Evolutionary conservation across 2,329 filamentous ascomycete genomes (phyloP), one percentile per base, ranked within the genome.

Genomic region (Anisogramma anomala): DNA sequence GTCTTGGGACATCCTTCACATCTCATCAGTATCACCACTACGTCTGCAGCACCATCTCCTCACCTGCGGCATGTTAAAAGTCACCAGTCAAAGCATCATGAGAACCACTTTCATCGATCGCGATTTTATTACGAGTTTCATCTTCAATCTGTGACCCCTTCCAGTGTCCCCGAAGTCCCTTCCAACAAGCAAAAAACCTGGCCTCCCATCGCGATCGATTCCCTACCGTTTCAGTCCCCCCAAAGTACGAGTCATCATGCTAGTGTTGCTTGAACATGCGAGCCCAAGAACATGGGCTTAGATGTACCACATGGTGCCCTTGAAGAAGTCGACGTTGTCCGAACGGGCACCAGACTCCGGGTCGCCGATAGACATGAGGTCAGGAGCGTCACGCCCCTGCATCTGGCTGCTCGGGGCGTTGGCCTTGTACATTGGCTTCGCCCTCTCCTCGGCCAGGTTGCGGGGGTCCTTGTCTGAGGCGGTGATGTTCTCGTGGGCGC

Each of bases 401-500:
- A 23, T 6, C 52, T 53, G 10, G 51, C 47, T 10, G 51, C 53
- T 0, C n/a, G 48, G 28, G 15, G 19, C 38, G 5, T 50, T 22
- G 7, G 40, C 35, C 46, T 59, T 59, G n/a, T 50, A 52, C 20
- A 57, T 43, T 6, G 32, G 64, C 58, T 9, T 65, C 64, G 50
- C 38, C 59, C 32, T 45, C 30, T 30, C 14, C 10, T 40, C 11
- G 13, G 18, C 17, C 3, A 18, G 11, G 28, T 26, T 10, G 2
- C 6, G 3, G 50, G 57, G 65, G 56, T 53, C 71, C 62, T 47
- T 58, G 11, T 66, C 62, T 13, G 66, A 70, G 0, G 65, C 56
- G 0, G 64, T 55, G 3, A 64, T 50, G 43, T 68, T 58, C 53
- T 89, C 79, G 49, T 98, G 91, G 3, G 78, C 68, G 40, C 79